These are phyloP conservation scores for Stachybotrys chartarum DNA, from an alignment of 2,329 filamentous ascomycete species.

Conservation along the genomic window DNA sequence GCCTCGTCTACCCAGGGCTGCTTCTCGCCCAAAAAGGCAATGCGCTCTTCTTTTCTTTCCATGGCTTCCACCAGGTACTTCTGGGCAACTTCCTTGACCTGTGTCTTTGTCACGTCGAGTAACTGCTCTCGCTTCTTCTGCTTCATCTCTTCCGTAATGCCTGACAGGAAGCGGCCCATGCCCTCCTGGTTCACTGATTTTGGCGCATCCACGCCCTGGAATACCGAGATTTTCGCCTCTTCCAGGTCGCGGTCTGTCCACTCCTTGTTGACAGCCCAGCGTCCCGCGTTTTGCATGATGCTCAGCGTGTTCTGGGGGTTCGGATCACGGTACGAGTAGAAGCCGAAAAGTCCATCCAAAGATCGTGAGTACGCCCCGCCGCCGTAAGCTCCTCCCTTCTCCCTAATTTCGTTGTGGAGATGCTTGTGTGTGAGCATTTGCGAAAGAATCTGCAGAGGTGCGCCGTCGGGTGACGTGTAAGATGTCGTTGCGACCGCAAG, in stretches of 20 bases:
- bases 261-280: conserved; percentile 72
- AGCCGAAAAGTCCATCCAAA: conserved; percentile 80
- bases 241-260: conserved; percentile 85
- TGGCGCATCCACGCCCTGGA: conserved; percentile 87
- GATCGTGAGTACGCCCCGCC: conserved; percentile 79
- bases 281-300: conserved; percentile 76
- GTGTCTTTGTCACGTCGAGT: conserved; percentile 74
- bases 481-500: conserved; percentile 76
- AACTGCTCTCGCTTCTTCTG: conserved; percentile 77
- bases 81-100: conserved; percentile 76
- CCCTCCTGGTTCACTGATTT: conserved; percentile 82
- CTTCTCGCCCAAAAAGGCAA: conserved; percentile 75
- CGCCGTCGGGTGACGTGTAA: conserved; percentile 68
- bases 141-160: conserved; percentile 82
- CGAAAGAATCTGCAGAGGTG: conserved; percentile 79
- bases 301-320: conserved; percentile 83
- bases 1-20: conserved; percentile 67
- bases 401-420: conserved; percentile 92
- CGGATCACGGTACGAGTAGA: conserved; percentile 95
- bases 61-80: conserved; percentile 68
- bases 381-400: conserved; percentile 95
- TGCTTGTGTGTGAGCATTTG: conserved; percentile 95
- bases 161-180: conserved; percentile 76
- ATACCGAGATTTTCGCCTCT: conserved; percentile 91
- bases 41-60: conserved; percentile 50